phyloP scores from a whole-genome alignment of 148 eudicot species.

The Beta vulgaris region DNA sequence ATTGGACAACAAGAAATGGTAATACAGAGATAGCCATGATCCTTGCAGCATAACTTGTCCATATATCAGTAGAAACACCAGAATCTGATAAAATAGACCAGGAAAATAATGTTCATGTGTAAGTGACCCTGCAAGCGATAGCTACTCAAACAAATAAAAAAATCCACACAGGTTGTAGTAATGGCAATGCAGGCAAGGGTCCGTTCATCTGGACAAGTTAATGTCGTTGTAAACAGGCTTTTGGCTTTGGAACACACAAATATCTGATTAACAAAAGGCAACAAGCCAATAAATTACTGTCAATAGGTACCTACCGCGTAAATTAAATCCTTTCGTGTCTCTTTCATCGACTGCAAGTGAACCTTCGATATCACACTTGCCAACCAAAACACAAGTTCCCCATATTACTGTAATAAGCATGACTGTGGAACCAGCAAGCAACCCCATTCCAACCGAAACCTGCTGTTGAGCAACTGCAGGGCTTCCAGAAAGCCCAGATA shows the following conservation, averaged over 20 bases:
- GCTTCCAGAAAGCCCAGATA: slow-evolving; percentile 88
- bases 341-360: slow-evolving; percentile 45
- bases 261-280: background rate
- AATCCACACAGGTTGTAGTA: background rate
- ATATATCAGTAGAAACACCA: slow-evolving; percentile 82
- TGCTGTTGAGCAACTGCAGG: slow-evolving; percentile 68
- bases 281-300: background rate
- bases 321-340: slow-evolving; percentile 61
- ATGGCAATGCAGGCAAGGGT: background rate
- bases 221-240: background rate
- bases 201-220: background rate
- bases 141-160: background rate
- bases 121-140: background rate
- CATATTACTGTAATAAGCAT: slow-evolving; percentile 85
- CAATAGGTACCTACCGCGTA: slow-evolving; percentile 40
- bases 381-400: slow-evolving; percentile 80
- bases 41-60: slow-evolving; percentile 87
- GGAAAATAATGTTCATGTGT: background rate
- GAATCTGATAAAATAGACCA: slow-evolving; percentile 42
- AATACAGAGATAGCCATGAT: slow-evolving; percentile 72
- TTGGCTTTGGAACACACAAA: background rate
- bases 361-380: slow-evolving; percentile 72
- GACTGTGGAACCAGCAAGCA: slow-evolving; percentile 94
- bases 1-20: slow-evolving; percentile 74
- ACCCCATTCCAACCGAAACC: slow-evolving; percentile 95